Evolutionary conservation across 176 grass and related monocot genomes (phyloP), one percentile per base, ranked within the genome.

Genomic region (Juncus effusus): DNA sequence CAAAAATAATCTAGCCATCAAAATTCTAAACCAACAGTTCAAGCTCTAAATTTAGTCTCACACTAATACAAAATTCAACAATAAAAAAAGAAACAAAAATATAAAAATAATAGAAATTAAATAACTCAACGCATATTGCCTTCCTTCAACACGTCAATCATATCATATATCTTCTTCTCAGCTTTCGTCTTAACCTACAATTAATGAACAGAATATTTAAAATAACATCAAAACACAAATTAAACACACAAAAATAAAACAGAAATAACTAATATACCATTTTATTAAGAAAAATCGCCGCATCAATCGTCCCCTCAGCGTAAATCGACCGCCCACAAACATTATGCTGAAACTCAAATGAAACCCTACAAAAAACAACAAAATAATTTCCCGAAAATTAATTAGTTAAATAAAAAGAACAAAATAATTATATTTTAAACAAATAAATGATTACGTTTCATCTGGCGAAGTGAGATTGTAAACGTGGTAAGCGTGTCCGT

Each of bases 341-440:
- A 65, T 97, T 97, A 72, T 97, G 93, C 72, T 92, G 88, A 53
- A 97, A 97, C 85, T 92, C 93, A 82, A 97, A 97, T 0, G 85
- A 86, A 56, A 92, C 93, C 38, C 93, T 97, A 79, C 35, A 51
- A 65, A 15, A 58, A 52, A 10, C 44, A n/a, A 8, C 19, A 28
- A 40, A 38, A 56, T 55, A 42, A 81, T 42, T 42, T 54, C 62
- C 19, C 19, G 19, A 28, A 28, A 76, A 5, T 13, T 60, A 59
- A 64, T 70, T 16, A 11, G 38, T 7, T 56, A 42, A 71, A 77
- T 75, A 28, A 28, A 28, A 50, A 40, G 50, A 4, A 81, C 69
- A 51, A 8, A 39, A 56, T 13, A 54, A 14, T 52, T 54, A 16
- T 38, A 45, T 38, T 3, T 16, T 45, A 69, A 5, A 68, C 45